A percentile compares a stretch with the other conserved stretches of the same genome.
These are phyloP conservation scores for Panicum hallii DNA, from an alignment of 202 grass and related monocot species.

Conservation along the genomic window DNA sequence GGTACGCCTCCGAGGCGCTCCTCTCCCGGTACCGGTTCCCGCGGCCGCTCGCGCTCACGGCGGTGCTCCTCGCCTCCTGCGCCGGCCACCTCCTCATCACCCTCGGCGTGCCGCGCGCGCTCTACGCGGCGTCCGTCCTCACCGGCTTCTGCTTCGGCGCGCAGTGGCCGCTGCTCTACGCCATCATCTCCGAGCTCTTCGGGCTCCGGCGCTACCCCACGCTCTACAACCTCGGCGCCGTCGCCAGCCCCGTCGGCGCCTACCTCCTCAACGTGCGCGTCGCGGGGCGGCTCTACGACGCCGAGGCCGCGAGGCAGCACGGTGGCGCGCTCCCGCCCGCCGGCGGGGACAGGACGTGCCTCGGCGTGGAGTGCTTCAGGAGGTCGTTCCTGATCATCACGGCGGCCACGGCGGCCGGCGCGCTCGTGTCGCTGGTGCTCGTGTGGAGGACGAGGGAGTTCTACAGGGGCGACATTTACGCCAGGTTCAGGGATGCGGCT, in stretches of 20 bases:
- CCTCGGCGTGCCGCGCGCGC: neutral
- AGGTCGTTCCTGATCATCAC: conserved; percentile 51
- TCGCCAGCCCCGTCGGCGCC: conserved; percentile 60
- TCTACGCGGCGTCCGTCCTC: conserved; percentile 14
- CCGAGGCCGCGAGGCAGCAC: conserved; percentile 53
- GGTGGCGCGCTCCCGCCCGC: neutral
- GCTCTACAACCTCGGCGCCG: conserved; percentile 62
- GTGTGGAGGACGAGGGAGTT: conserved; percentile 52
- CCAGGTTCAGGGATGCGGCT: conserved; percentile 39
- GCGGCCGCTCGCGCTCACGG: neutral
- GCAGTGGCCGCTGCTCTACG: conserved; percentile 53
- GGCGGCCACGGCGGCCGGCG: conserved; percentile 36
- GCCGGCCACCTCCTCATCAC: conserved; percentile 25
- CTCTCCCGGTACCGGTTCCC: neutral
- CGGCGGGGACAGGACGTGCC: conserved; percentile 40
- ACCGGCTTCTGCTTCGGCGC: conserved; percentile 32
- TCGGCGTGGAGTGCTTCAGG: conserved; percentile 57
- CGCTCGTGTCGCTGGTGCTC: conserved; percentile 51
- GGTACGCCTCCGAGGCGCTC: conserved; percentile 56
- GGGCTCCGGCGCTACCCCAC: conserved; percentile 60
- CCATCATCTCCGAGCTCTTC: conserved; percentile 69
- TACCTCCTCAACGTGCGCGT: conserved; percentile 73
- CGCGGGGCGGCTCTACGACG: conserved; percentile 60
- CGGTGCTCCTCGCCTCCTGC: conserved; percentile 20
- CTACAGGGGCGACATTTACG: conserved; percentile 49